Evolutionary conservation across 2,329 filamentous ascomycete genomes (phyloP).

Genomic region (Fusarium domesticum): DNA sequence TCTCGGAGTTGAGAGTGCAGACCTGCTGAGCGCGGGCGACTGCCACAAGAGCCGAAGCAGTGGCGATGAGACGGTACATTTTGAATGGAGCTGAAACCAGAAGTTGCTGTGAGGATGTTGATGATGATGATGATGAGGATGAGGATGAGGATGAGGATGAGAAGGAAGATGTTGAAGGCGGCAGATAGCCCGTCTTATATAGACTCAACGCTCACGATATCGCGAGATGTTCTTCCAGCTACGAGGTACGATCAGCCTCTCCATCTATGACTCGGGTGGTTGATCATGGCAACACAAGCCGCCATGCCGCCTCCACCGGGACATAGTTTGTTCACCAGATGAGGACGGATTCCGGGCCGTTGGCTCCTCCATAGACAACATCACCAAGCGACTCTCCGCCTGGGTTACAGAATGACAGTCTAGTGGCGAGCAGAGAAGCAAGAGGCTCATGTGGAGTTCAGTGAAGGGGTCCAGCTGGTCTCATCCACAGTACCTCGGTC

Average conservation of each 20-base stretch:
- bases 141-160: constrained; percentile 7
- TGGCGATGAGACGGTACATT: constrained; percentile 32
- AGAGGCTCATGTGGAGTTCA: neutral
- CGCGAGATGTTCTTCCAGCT: neutral
- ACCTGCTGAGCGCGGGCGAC: constrained; percentile 45
- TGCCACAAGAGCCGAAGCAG: constrained; percentile 29
- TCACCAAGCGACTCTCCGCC: neutral
- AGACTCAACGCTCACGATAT: neutral
- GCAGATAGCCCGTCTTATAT: constrained; percentile 16
- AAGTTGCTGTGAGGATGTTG: constrained; percentile 8
- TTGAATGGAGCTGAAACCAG: constrained; percentile 10
- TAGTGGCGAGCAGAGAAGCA: neutral
- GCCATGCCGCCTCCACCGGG: constrained; percentile 7
- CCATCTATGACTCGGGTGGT: constrained; percentile 1
- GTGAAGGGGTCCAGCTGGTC: neutral
- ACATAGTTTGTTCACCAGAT: constrained; percentile 5
- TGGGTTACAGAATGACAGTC: neutral
- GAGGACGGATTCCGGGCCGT: constrained; percentile 17
- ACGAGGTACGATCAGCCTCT: constrained; percentile 1
- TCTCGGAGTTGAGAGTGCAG: constrained; percentile 47
- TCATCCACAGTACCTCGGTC: constrained; percentile 1
- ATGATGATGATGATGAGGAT: constrained; percentile 7
- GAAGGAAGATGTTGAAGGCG: constrained; percentile 5
- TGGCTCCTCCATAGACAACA: constrained; percentile 7
- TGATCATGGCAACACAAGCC: constrained; percentile 9